Evolutionary conservation across 129 eudicot genomes (phyloP), one percentile per base, ranked within the genome.

Genomic region (Arctium minus): DNA sequence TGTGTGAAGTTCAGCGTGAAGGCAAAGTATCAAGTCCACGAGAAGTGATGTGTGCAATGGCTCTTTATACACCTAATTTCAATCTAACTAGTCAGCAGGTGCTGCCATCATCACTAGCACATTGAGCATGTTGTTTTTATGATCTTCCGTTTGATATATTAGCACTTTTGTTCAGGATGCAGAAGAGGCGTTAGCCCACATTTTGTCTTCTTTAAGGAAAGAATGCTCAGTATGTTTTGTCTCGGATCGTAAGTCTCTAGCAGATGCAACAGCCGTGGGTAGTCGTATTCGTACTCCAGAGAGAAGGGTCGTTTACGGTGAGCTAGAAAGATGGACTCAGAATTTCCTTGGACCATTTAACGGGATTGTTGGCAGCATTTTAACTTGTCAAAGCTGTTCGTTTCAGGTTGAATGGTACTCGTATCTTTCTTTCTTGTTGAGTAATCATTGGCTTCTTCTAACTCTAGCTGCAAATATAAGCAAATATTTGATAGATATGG

Each of bases 351-450:
- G 96, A 65, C 99, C 99, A 10, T 93, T 96, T 87, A 93, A 96
- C 75, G 99, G 99, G 85, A 89, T 96, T 56, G 82, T 96, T 75
- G 88, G 98, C 83, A 96, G 98, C 90, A 72, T 83, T 74, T 83
- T 96, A 77, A 84, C 86, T 81, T 96, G 99, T 80, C 88, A 86
- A 82, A 96, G 97, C 74, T 96, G 99, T 84, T 90, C 94, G 82
- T 89, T 88, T 91, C 98, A 96, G 99, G 99, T 93, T 88, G 97
- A 85, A 86, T 91, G 91, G 88, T 87, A 91, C 89, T 89, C 71
- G 78, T 90, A 81, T 80, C 71, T 81, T 78, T 82, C 44, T 84
- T 53, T 79, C 73, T 73, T 84, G 73, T 72, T 38, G 7, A 48
- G 33, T 70, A 7, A 46, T 76, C 29, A n/a, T 13, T 36, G 29